Evolutionary conservation across 1,139 yeast species (phyloP), one percentile per base, ranked within the genome.

Genomic region (Kodamaea suecica): DNA sequence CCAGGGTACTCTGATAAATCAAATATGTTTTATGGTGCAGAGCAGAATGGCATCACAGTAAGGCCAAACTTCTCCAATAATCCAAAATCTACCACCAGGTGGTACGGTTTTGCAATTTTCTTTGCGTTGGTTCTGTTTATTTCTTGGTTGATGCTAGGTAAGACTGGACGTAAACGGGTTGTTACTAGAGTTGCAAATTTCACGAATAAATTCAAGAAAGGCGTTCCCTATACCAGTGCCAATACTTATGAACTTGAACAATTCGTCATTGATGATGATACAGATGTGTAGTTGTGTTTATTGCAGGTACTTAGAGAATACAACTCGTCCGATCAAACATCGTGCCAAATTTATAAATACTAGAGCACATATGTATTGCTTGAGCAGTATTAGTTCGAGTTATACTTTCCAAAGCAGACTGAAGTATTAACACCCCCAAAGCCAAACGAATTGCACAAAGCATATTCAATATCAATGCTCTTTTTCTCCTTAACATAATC

Each of bases 351-450:
- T n/a, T n/a, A n/a, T n/a, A n/a, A n/a, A n/a, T n/a, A n/a, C n/a
- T n/a, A n/a, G n/a, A n/a, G n/a, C n/a, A n/a, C n/a, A n/a, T n/a
- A n/a, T n/a, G n/a, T n/a, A n/a, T n/a, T n/a, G n/a, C n/a, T n/a
- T n/a, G n/a, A n/a, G n/a, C n/a, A n/a, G n/a, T n/a, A n/a, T n/a
- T n/a, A n/a, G n/a, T n/a, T n/a, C n/a, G n/a, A n/a, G n/a, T n/a
- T n/a, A n/a, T n/a, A n/a, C n/a, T 57, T 67, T 35, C 62, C 67
- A 52, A 77, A 76, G 40, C 70, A 65, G 10, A 86, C 46, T 2
- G 95, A 74, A 10, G 95, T 83, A 58, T 94, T 94, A 5, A 95
- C 88, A 10, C 99, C 99, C 6, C 99, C 99, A 63, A 94, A 92
- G 0, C 98, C 99, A 64, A 94, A 92, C 46, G 96, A 86, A 54